Evolutionary conservation across 208 protist species (phyloP), one percentile per base, ranked within the genome.

Genomic region (Trypanosoma scelopori): DNA sequence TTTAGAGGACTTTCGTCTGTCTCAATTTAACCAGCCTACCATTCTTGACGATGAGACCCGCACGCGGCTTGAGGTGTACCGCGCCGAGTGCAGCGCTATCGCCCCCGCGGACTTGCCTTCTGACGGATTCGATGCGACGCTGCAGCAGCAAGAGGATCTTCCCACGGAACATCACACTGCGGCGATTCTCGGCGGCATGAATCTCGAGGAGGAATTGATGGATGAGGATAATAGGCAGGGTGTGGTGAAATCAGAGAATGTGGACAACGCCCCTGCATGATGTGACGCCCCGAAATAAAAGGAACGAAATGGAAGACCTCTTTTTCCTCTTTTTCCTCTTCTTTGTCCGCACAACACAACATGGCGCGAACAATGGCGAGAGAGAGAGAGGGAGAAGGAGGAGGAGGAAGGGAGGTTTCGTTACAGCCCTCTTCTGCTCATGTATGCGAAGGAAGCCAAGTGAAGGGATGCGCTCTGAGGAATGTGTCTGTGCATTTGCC

Each of bases 1-100:
- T 55, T 60, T 82, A 22, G 72, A 79, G 43, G 60, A 65, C 41
- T 91, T 88, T 65, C 28, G 35, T 11, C 20, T 46, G 5, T 48
- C 57, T 3, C 66, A 65, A 16, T 35, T 39, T 23, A 30, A 42
- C 20, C 41, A 62, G 57, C 46, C 37, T 13, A 46, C 48, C 6
- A 43, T 56, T 28, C 16, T 65, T 13, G 56, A 65, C 22, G 57
- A 57, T 1, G 66, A 64, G 57, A 65, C 18, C 3, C 20, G 53
- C 12, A 43, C n/a, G 4, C 45, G 30, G n/a, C 18, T 69, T 1
- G 63, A 53, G n/a, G 45, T 52, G 18, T 47, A 61, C 27, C 63
- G 48, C 12, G 53, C 50, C 1, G 63, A 69, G 30, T 55, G 37
- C 18, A 28, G 25, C 18, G 12, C 61, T 57, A 49, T n/a, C 27